Percentiles rank a stretch among this genome's conserved stretches.
These are phyloP conservation scores for Kodamaea fungicola DNA, from an alignment of 1,139 yeast genomes.

Conservation along the genomic window DNA sequence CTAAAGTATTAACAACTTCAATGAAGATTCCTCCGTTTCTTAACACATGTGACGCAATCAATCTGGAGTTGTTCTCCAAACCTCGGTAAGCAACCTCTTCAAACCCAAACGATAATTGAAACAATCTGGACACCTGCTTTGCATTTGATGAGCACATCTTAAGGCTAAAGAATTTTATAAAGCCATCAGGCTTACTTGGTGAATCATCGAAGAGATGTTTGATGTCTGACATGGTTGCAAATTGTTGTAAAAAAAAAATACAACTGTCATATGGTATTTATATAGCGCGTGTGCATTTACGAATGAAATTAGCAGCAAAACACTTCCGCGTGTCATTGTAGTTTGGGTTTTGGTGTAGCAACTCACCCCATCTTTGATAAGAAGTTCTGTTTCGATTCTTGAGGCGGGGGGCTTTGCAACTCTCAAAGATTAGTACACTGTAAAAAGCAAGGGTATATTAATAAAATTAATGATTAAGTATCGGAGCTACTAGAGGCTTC, in stretches of 20 bases:
- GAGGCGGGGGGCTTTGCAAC: not conserved
- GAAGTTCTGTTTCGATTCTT: not conserved
- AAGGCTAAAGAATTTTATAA: constrained; percentile 30
- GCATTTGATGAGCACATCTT: constrained; percentile 61
- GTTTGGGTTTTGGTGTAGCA: too few relatives aligned
- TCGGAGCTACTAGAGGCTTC: constrained; percentile 3
- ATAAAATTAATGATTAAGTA: not conserved
- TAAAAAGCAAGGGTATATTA: not conserved
- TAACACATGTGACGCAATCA: constrained; percentile 58
- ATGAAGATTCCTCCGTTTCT: constrained; percentile 54
- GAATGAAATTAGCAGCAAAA: too few relatives aligned
- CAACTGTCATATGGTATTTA: too few relatives aligned
- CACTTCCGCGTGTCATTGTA: too few relatives aligned
- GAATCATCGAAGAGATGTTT: too few relatives aligned
- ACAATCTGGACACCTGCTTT: constrained; percentile 55
- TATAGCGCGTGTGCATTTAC: too few relatives aligned
- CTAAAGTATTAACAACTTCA: constrained; percentile 38
- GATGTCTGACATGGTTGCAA: too few relatives aligned
- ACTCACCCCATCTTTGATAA: too few relatives aligned
- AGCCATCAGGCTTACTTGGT: constrained; percentile 22
- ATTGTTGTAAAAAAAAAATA: too few relatives aligned
- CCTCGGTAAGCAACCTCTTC: constrained; percentile 59
- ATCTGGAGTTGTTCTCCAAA: constrained; percentile 62
- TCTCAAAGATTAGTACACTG: not conserved
- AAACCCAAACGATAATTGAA: constrained; percentile 61